phyloP scores from a whole-genome alignment of 495 filamentous ascomycete genomes.

The Penicillium canescens region DNA sequence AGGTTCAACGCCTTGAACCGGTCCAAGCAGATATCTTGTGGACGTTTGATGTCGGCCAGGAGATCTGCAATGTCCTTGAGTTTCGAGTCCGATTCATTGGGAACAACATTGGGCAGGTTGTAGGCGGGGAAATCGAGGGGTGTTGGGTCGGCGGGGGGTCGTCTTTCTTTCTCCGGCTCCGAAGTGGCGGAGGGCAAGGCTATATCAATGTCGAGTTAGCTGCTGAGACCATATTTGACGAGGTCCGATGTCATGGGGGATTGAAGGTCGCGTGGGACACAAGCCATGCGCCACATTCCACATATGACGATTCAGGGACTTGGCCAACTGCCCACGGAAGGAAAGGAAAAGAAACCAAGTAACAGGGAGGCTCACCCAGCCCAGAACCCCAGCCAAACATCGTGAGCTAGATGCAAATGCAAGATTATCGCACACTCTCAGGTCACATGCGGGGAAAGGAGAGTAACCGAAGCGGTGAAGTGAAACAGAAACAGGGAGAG shows the following conservation, averaged over 20 bases:
- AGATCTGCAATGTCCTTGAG: conserved; percentile 38
- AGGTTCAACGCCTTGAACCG: conserved; percentile 57
- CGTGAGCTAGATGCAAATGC: conserved; percentile 10
- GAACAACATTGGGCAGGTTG: conserved; percentile 26
- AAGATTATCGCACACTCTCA: conserved; percentile 5
- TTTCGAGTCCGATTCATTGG: conserved; percentile 25
- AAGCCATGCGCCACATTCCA: conserved; percentile 12
- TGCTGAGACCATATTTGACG: not conserved
- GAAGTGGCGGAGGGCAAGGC: conserved; percentile 36
- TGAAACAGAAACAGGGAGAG: not conserved
- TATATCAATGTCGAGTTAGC: conserved; percentile 11
- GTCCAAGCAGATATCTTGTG: conserved; percentile 50
- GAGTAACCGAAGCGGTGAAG: not conserved
- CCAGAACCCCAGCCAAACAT: conserved; percentile 44
- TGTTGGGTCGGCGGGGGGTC: conserved; percentile 46
- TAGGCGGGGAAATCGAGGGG: conserved; percentile 52
- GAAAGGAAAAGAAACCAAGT: not conserved
- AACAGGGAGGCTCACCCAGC: conserved; percentile 29
- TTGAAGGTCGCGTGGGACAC: not conserved
- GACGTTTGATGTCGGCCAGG: conserved; percentile 51
- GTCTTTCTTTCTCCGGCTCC: conserved; percentile 44
- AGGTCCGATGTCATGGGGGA: not conserved
- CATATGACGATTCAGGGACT: no score
- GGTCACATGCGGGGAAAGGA: conserved; percentile 1
- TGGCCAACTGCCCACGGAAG: not conserved